Conservation (phyloP, 1,284 basidiomycete genomes). For the Tilletia setariae region DNA sequence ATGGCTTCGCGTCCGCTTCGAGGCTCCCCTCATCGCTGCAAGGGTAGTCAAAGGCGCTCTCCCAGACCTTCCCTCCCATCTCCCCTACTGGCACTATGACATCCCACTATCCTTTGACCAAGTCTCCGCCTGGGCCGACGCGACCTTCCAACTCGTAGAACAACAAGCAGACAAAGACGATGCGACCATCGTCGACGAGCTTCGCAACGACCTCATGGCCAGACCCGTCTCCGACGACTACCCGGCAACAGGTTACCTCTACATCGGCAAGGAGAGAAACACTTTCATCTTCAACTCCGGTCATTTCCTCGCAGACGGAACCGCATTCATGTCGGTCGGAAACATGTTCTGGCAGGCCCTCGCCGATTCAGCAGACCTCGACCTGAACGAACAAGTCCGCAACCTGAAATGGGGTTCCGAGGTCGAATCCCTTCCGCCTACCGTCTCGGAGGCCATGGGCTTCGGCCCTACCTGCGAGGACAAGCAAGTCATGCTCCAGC, state of each 20-base stretch:
- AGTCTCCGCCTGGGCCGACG: background rate
- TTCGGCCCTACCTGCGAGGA: slow-evolving; percentile 9
- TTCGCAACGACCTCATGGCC: background rate
- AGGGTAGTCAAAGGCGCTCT: slow-evolving; percentile 1
- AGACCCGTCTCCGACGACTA: slow-evolving; percentile 4
- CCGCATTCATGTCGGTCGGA: background rate
- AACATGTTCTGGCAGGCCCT: slow-evolving; percentile 12
- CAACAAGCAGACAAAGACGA: background rate
- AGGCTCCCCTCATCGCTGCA: slow-evolving; percentile 3
- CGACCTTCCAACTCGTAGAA: slow-evolving; percentile 8
- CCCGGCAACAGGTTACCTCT: background rate
- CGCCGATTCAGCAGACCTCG: slow-evolving; percentile 1
- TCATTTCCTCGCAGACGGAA: slow-evolving; percentile 3
- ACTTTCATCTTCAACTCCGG: slow-evolving; percentile 11
- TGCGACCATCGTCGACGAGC: background rate
- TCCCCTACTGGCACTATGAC: slow-evolving; percentile 5
- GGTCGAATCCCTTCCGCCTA: slow-evolving; percentile 1
- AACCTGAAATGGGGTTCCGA: background rate
- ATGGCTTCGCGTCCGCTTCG: background rate
- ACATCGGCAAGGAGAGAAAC: slow-evolving; percentile 2
- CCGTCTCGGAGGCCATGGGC: slow-evolving; percentile 11
- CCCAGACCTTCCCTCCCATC: background rate
- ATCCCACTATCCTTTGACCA: background rate
- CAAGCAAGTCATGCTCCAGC: slow-evolving; percentile 7
- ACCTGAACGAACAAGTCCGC: slow-evolving; percentile 2